Evolutionary conservation across 495 filamentous ascomycete species (phyloP), one percentile per base, ranked within the genome.

Genomic region (Penicillium cataractarum): DNA sequence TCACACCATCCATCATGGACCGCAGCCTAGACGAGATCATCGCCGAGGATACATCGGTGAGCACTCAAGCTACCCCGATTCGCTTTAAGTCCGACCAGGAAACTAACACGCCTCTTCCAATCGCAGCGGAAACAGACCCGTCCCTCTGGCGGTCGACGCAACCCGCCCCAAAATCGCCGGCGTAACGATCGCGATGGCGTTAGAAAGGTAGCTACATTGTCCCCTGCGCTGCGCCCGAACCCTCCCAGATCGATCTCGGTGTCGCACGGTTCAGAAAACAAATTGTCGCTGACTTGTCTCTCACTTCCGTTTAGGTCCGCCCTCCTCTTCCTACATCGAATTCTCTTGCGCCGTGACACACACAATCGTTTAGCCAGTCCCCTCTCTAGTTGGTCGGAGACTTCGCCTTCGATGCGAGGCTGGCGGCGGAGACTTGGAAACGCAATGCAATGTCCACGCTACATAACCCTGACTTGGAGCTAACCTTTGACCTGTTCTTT

Each of bases 1-100:
- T 32, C 42, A 46, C 39, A 57, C 19, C 46, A 27, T n/a, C 49
- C 67, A 78, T 66, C 48, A 92, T 95, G 86, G 91, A 95, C 76
- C 89, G 89, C 72, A 89, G 87, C 71, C 83, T 95, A 50, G 91
- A 94, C 74, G 91, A 95, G 74, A 91, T 92, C 68, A 91, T 95
- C 65, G 85, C 85, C 61, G 92, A 92, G 70, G 89, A 89, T 68
- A 85, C 89, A 80, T 54, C 51, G 31, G 90, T 92, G 89, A 71
- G 84, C 27, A 35, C 12, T 12, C 19, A 46, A 46, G 21, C 19
- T 46, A 24, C 42, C 42, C 42, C 9, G 9, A 24, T 46, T 22
- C 42, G 42, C 42, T 12, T 21, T 9, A 46, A 46, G 22, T 24
- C 42, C 42, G 42, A 46, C 10, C 39, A 49, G 6, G 22, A 27